These are phyloP conservation scores for Didymella exigua DNA, from an alignment of 2,329 filamentous ascomycete species.

Conservation along the genomic window DNA sequence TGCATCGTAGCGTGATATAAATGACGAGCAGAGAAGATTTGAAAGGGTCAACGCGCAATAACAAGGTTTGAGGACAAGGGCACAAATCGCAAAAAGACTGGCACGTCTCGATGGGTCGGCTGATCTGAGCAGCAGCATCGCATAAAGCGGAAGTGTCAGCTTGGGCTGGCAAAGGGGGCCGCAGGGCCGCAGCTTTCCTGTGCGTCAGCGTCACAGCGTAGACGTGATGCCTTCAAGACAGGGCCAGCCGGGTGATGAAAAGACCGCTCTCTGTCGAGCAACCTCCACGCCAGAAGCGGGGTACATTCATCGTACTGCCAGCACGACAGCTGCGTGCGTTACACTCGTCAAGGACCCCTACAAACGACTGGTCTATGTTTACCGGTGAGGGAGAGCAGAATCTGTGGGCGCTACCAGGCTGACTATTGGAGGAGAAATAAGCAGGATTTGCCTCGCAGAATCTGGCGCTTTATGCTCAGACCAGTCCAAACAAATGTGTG, in stretches of 20 bases:
- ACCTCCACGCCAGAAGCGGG: slow-evolving; percentile 34
- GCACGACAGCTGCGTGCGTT: slow-evolving; percentile 11
- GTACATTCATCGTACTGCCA: slow-evolving; percentile 13
- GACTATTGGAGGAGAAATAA: slow-evolving; percentile 32
- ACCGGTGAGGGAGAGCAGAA: slow-evolving; percentile 27
- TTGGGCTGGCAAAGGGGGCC: slow-evolving; percentile 21
- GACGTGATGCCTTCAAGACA: not conserved
- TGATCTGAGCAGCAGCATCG: slow-evolving; percentile 9
- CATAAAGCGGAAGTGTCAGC: slow-evolving; percentile 12
- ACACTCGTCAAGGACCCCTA: slow-evolving; percentile 18
- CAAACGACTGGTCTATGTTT: slow-evolving; percentile 23
- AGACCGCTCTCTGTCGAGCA: slow-evolving; percentile 28
- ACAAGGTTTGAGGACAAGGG: slow-evolving; percentile 21
- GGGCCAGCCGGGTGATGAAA: slow-evolving; percentile 6
- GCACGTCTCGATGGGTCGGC: slow-evolving; percentile 19
- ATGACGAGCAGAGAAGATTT: slow-evolving; percentile 17
- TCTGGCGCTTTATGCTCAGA: slow-evolving; percentile 15
- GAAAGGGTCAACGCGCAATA: slow-evolving; percentile 14
- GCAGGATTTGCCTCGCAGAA: slow-evolving; percentile 10
- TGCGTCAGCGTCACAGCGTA: slow-evolving; percentile 1
- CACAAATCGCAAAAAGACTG: slow-evolving; percentile 21
- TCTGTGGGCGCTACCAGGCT: slow-evolving; percentile 13
- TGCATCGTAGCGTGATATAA: slow-evolving; percentile 28
- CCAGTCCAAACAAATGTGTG: slow-evolving; percentile 5
- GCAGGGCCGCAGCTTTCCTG: slow-evolving; percentile 16